Conservation (phyloP, 108 stramenopile genomes). For the Skeletonema tropicum region DNA sequence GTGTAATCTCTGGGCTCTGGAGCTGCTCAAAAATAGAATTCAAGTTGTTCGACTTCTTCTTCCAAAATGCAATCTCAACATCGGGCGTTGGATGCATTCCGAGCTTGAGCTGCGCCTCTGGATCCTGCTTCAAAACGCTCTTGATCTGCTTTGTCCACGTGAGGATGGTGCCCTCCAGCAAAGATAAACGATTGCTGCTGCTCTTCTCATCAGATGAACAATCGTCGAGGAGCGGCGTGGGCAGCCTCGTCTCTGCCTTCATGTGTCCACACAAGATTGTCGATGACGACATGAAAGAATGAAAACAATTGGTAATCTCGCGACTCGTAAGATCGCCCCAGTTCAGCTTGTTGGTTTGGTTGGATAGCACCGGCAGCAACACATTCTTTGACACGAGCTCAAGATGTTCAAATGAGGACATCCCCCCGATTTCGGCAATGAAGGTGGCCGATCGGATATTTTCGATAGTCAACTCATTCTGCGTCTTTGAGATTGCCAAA, state of each 20-base stretch:
- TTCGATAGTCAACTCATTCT: constrained; percentile 43
- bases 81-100: constrained; percentile 89
- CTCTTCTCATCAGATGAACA: constrained; percentile 45
- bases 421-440: constrained; percentile 65
- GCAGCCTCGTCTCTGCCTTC: constrained; percentile 88
- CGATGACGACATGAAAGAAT: constrained; percentile 77
- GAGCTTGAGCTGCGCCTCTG: constrained; percentile 81
- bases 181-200: constrained; percentile 67
- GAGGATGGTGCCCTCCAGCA: constrained; percentile 89
- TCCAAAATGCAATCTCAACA: constrained; percentile 89
- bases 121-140: constrained; percentile 89
- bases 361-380: constrained; percentile 79
- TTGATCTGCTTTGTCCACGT: constrained; percentile 96
- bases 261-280: constrained; percentile 90
- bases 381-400: constrained; percentile 81
- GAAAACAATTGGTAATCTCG: constrained; percentile 83
- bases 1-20: constrained; percentile 74
- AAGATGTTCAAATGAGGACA: constrained; percentile 80
- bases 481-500: constrained; percentile 63
- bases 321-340: constrained; percentile 90
- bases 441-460: constrained; percentile 51
- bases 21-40: constrained; percentile 92
- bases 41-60: constrained; percentile 84
- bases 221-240: constrained; percentile 79
- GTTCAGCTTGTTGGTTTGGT: constrained; percentile 71